Evolutionary conservation across 441 rosid genomes (phyloP).

Genomic region (Euphorbia schlechtendalii): DNA sequence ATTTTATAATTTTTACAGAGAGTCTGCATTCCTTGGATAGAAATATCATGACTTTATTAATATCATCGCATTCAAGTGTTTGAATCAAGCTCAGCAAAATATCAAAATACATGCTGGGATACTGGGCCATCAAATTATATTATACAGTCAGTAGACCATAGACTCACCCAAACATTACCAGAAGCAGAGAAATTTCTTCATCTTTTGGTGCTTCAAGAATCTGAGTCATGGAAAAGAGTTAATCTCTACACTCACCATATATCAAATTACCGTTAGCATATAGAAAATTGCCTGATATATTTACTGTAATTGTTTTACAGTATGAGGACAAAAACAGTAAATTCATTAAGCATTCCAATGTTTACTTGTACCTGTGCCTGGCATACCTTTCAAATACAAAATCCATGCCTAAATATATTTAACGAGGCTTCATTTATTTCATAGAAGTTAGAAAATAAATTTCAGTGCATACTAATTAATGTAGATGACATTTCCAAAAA

Average conservation of each 20-base stretch:
- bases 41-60: background rate
- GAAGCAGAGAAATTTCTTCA: constrained; percentile 80
- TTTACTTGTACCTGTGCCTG: background rate
- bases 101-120: constrained; percentile 8
- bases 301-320: background rate
- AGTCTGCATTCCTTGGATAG: background rate
- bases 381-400: background rate
- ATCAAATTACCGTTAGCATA: constrained; percentile 13
- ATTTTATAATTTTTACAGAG: constrained; percentile 2
- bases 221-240: constrained; percentile 48
- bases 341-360: background rate
- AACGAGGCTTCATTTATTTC: background rate
- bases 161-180: constrained; percentile 85
- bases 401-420: constrained; percentile 8
- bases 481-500: background rate
- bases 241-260: constrained; percentile 25
- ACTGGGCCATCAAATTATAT: constrained; percentile 4
- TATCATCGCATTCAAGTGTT: background rate
- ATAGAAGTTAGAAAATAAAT: background rate
- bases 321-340: background rate
- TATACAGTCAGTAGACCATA: constrained; percentile 22
- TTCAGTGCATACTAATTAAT: background rate
- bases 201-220: constrained; percentile 93
- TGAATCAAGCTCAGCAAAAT: constrained; percentile 2
- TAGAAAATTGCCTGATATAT: background rate